Evolutionary conservation across 768 basidiomycete species (phyloP).

Genomic region (Pholiota molesta): DNA sequence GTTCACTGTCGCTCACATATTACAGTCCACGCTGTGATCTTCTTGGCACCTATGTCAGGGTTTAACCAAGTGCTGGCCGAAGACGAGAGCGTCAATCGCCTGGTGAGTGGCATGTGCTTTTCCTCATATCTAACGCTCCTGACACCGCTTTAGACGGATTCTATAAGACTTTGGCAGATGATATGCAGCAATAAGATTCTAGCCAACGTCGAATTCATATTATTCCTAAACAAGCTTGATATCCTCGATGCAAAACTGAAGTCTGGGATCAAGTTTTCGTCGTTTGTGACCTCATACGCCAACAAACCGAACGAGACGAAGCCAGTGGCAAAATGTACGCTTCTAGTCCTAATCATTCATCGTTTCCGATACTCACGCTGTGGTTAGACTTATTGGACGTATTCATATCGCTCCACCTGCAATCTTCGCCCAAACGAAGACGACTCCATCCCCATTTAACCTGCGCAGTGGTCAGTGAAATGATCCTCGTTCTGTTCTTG

Average conservation of each 20-base stretch:
- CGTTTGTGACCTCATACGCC: constrained; percentile 57
- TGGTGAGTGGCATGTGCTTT: constrained; percentile 41
- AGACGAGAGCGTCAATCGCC: constrained; percentile 58
- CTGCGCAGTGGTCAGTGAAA: constrained; percentile 55
- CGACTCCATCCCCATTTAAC: constrained; percentile 58
- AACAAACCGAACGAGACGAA: constrained; percentile 54
- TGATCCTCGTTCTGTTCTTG: background rate
- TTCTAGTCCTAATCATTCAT: background rate
- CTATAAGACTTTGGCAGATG: constrained; percentile 59
- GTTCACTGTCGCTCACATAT: background rate
- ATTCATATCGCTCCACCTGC: constrained; percentile 51
- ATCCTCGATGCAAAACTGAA: constrained; percentile 57
- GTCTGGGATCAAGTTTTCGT: constrained; percentile 53
- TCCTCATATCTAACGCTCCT: background rate
- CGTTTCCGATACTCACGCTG: background rate
- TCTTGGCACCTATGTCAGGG: constrained; percentile 65
- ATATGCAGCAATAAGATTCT: constrained; percentile 63
- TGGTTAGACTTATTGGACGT: constrained; percentile 52
- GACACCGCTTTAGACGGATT: constrained; percentile 46
- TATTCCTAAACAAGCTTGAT: constrained; percentile 68
- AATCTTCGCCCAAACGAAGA: constrained; percentile 48
- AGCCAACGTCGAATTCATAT: constrained; percentile 52
- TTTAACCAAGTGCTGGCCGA: constrained; percentile 68
- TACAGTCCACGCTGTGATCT: constrained; percentile 65
- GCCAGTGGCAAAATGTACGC: constrained; percentile 53